Evolutionary conservation across 257 asterid genomes (phyloP), one percentile per base, ranked within the genome.

Genomic region (Gentiana dahurica): DNA sequence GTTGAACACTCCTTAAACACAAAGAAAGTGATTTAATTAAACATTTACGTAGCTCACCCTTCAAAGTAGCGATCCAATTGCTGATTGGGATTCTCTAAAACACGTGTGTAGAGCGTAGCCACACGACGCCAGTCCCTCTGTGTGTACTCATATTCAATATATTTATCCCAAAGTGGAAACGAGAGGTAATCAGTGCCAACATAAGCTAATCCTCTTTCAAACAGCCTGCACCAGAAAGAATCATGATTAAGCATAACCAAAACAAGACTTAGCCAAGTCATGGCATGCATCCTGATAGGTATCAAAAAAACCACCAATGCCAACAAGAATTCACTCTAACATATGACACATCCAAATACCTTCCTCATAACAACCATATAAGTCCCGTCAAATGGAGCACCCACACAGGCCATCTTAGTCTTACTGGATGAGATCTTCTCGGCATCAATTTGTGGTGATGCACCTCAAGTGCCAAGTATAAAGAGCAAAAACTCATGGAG

Each of bases 81-180:
- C 82, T 88, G 95, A 71, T 75, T 92, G 34, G 99, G 95, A 63
- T 81, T 71, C 73, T 83, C 97, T 67, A 92, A 72, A 57, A 92
- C 81, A 68, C 93, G 82, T 54, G 93, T 68, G 71, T 88, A 88
- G 48, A 92, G 81, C 75, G 83, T 59, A 41, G 99, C 95, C 61
- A 92, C 84, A 54, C 77, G 79, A 50, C 91, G 59, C 99, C 95
- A 92, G 64, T 84, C 94, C 60, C 83, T 90, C 67, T 85, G 95
- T 2, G 87, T 79, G 63, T 81, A 81, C 62, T 92, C 99, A 63
- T 81, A 92, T 69, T 92, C 99, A 44, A 92, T 73, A 73, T 81
- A 92, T 67, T 88, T 92, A 73, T 92, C 99, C 99, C 99, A 92
- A 53, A 92, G 81, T n/a, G 95, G 85, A 71, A 86, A 88, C 80